These are phyloP conservation scores for Myxozyma geophila DNA, from an alignment of 805 yeast genomes.

Conservation along the genomic window DNA sequence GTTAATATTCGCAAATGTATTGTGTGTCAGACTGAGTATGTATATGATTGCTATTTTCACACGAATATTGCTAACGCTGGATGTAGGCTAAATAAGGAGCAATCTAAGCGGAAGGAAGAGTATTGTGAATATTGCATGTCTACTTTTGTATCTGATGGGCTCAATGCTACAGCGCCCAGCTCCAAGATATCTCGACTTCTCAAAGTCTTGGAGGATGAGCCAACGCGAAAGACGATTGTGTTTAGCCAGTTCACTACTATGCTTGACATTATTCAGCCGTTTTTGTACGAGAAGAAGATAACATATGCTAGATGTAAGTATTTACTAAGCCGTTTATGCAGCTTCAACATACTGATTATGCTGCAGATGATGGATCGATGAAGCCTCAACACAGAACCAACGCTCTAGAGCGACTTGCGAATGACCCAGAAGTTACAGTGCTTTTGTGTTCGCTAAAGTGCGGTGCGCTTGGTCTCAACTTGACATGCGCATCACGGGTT, in stretches of 20 bases:
- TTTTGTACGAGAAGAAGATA: conserved; percentile 56
- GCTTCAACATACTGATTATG: not conserved
- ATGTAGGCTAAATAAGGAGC: conserved; percentile 21
- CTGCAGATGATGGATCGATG: conserved; percentile 78
- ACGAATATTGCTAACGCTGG: not conserved
- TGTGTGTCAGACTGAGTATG: conserved; percentile 34
- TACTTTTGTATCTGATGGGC: conserved; percentile 21
- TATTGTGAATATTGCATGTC: conserved; percentile 30
- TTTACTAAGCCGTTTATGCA: not conserved
- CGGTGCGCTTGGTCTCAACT: conserved; percentile 54
- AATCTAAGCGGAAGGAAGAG: conserved; percentile 5
- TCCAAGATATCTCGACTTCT: conserved; percentile 48
- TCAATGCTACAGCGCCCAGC: conserved; percentile 30
- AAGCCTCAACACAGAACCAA: conserved; percentile 65
- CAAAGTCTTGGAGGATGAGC: conserved; percentile 49
- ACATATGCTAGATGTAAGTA: conserved; percentile 55
- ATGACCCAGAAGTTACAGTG: conserved; percentile 56
- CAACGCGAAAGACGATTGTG: conserved; percentile 87
- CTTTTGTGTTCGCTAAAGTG: conserved; percentile 55
- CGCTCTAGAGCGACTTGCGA: conserved; percentile 66
- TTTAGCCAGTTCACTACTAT: conserved; percentile 96
- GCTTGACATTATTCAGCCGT: conserved; percentile 86
- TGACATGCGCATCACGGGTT: conserved; percentile 51
- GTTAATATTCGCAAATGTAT: conserved; percentile 29
- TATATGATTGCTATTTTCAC: not conserved